Conservation (phyloP, 1,284 basidiomycete genomes). For the Laetiporus sulphureus region DNA sequence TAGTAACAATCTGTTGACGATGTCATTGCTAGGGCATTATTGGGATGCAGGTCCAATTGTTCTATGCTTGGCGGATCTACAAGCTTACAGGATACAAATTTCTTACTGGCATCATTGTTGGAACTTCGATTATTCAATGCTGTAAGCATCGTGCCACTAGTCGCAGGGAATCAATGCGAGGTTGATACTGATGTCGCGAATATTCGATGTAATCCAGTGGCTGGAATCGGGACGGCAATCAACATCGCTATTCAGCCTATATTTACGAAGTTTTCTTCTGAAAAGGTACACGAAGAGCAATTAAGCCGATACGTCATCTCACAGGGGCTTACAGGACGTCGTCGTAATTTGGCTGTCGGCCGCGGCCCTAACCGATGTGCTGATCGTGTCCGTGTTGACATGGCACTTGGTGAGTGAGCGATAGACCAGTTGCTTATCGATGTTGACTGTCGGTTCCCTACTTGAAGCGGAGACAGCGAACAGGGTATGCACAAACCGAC, state of each 20-base stretch:
- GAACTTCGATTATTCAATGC: neutral
- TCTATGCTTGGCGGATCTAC: constrained; percentile 1
- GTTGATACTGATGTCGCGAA: neutral
- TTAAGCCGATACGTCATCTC: neutral
- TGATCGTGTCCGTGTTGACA: constrained; percentile 9
- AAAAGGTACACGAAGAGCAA: constrained; percentile 9
- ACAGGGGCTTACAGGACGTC: neutral
- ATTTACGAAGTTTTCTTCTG: constrained; percentile 10
- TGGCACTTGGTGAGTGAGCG: constrained; percentile 14
- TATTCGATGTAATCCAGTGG: constrained; percentile 10
- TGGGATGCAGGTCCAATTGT: neutral
- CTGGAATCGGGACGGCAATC: constrained; percentile 13
- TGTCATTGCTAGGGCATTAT: constrained; percentile 1
- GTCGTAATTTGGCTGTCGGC: constrained; percentile 14
- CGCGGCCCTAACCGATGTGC: constrained; percentile 10
- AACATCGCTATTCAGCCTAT: constrained; percentile 10
- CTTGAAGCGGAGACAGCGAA: too few relatives aligned
- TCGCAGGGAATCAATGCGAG: neutral
- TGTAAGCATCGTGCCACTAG: neutral
- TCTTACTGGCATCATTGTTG: neutral
- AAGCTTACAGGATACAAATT: neutral
- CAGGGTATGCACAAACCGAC: constrained; percentile 26
- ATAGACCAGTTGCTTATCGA: too few relatives aligned
- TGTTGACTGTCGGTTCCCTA: too few relatives aligned
- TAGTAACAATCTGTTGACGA: neutral